Conservation (phyloP, 1,284 basidiomycete species). For the Trichosporon faecale region DNA sequence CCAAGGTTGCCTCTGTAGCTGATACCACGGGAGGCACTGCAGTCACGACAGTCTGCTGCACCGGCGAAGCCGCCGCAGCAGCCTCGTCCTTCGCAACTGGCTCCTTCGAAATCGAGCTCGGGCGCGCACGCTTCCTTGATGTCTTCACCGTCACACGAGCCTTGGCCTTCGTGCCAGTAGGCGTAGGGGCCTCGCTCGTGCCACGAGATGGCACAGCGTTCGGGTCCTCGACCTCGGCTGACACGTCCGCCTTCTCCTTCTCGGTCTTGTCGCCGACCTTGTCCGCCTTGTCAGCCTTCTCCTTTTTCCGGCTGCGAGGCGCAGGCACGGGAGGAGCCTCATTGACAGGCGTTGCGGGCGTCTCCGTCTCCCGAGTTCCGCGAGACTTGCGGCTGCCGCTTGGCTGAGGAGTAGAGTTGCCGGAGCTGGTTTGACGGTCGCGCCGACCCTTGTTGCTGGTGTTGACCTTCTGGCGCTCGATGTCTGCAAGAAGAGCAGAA, state of each 20-base stretch:
- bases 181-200: constrained; percentile 32
- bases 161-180: constrained; percentile 28
- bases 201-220: constrained; percentile 31
- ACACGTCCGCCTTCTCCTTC: neutral
- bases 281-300: constrained; percentile 5
- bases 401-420: constrained; percentile 16
- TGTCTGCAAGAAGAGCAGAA: constrained; percentile 42
- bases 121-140: constrained; percentile 38
- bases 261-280: constrained; percentile 13
- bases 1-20: neutral
- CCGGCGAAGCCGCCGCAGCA: too few species aligned
- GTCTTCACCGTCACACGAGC: constrained; percentile 32
- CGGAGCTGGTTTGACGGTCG: constrained; percentile 15
- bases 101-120: constrained; percentile 29
- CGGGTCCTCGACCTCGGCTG: constrained; percentile 5
- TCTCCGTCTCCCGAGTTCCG: neutral
- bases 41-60: neutral
- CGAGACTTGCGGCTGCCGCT: constrained; percentile 17
- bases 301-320: neutral
- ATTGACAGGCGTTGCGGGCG: constrained; percentile 8
- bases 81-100: constrained; percentile 13
- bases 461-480: constrained; percentile 39
- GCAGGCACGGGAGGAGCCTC: neutral
- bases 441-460: constrained; percentile 13
- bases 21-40: neutral